Conservation (phyloP, 1,284 basidiomycete genomes). For the Entoloma clypeatum region DNA sequence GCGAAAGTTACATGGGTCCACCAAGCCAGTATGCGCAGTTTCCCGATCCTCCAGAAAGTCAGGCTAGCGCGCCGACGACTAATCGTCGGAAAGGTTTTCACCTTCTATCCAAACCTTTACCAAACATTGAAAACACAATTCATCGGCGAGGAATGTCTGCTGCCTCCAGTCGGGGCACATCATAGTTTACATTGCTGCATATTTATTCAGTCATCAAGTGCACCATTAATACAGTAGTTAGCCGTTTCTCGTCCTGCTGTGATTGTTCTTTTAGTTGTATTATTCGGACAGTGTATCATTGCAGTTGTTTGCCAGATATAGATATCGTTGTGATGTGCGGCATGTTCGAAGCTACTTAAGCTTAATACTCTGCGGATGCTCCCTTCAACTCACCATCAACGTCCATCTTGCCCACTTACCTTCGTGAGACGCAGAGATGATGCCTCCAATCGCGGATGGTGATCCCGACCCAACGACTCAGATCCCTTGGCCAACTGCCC, state of each 20-base stretch:
- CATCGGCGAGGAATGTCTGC: conserved; percentile 64
- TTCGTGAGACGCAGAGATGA: conserved; percentile 36
- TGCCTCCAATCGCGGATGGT: conserved; percentile 51
- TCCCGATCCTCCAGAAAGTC: conserved; percentile 53
- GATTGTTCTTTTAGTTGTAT: conserved; percentile 25
- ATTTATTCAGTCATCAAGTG: conserved; percentile 12
- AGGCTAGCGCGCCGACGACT: conserved; percentile 41
- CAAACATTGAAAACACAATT: conserved; percentile 42
- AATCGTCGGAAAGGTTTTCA: conserved; percentile 65
- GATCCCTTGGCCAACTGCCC: conserved; percentile 67
- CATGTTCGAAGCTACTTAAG: conserved; percentile 14
- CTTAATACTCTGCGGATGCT: conserved; percentile 19
- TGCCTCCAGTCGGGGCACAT: conserved; percentile 48
- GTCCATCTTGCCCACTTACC: conserved; percentile 14
- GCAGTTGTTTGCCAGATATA: conserved; percentile 23
- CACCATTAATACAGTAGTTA: conserved; percentile 18
- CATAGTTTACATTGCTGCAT: conserved; percentile 16
- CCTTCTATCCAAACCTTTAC: conserved; percentile 53
- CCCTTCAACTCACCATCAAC: conserved; percentile 12
- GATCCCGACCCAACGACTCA: conserved; percentile 72
- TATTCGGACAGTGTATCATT: conserved; percentile 15
- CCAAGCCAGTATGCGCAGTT: conserved; percentile 67
- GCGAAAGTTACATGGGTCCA: conserved; percentile 54
- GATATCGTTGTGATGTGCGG: conserved; percentile 11
- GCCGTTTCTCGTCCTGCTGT: conserved; percentile 16